Base-by-base conservation (phyloP, 805 yeast species). In the Nakazawaea holstii region DNA sequence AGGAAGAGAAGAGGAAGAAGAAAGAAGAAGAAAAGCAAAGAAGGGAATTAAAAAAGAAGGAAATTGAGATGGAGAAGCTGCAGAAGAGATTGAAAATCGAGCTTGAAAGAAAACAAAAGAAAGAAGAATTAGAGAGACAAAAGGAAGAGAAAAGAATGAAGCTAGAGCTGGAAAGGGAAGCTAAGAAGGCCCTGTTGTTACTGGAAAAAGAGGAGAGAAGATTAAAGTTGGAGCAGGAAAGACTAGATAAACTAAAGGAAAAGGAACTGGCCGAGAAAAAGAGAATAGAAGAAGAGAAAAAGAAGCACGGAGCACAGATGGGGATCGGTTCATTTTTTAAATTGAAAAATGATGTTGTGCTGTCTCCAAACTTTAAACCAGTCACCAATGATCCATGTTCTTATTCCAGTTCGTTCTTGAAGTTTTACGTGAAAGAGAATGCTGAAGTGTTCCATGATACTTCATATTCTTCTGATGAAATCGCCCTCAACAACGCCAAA, bases 151-250 rank as follows among this genome's bases (percentile, higher is more conserved):
- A 50, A 45, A 43, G 61, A 46, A 53, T 61, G 45, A 55, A 43
- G 35, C 55, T 56, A 35, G 42, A 53, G 28, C 62, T 61, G 43
- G 56, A 56, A 26, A 55, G 52, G 50, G 57, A 58, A 51, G 64
- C 59, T 56, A 55, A 61, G 35, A 59, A 57, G 46, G 39, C 38
- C 28, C 43, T 61, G 58, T 55, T 66, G 58, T 53, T 59, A 55
- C 59, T 48, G 48, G 55, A 57, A 46, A 55, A 54, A 40, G 57
- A 56, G 29, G 61, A 62, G 30, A 61, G 64, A 52, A 66, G 64
- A 50, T 62, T 61, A 45, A 62, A 66, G 38, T 66, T 68, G 49
- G 60, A 60, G 29, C 57, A 65, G 46, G 67, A 66, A 37, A 70
- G 45, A 32, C 52, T 48, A 35, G 49, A 50, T 32, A 58, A 57